phyloP scores from a whole-genome alignment of 2,329 filamentous ascomycete genomes.

The Lachnellula suecica region DNA sequence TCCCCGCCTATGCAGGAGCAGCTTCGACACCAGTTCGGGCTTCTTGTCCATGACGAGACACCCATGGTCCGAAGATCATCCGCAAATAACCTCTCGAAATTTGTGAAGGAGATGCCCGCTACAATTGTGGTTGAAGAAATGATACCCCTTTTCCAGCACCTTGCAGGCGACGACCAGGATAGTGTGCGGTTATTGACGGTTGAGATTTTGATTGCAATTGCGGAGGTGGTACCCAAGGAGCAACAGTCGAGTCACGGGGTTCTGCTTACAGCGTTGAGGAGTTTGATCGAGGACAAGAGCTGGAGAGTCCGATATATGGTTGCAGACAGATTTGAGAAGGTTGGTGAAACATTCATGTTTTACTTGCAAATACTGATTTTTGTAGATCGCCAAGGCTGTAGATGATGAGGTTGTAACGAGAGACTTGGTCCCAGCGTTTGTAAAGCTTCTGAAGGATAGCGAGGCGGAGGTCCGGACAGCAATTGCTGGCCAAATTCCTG shows the following conservation, averaged over 20 bases:
- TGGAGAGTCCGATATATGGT: constrained; percentile 99
- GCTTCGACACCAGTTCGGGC: constrained; percentile 86
- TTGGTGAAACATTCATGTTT: constrained; percentile 35
- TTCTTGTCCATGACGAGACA: constrained; percentile 95
- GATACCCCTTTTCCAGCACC: constrained; percentile 97
- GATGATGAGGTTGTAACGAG: constrained; percentile 94
- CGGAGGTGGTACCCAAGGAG: constrained; percentile 96
- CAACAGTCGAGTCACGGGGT: constrained; percentile 96
- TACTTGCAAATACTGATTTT: constrained; percentile 15
- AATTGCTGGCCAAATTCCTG: constrained; percentile 94
- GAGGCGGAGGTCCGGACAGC: constrained; percentile 97
- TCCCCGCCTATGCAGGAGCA: constrained; percentile 85
- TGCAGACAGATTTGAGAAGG: constrained; percentile 97
- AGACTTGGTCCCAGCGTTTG: constrained; percentile 93
- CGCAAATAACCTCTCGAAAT: constrained; percentile 94
- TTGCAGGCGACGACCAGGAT: constrained; percentile 95
- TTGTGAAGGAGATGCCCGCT: constrained; percentile 94
- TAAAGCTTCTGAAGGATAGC: constrained; percentile 96
- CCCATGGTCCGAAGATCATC: constrained; percentile 98
- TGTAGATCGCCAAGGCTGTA: constrained; percentile 92
- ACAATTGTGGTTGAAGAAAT: constrained; percentile 95
- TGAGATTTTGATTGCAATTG: constrained; percentile 93
- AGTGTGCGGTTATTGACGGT: constrained; percentile 95
- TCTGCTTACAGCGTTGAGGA: constrained; percentile 84
- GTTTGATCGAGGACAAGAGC: constrained; percentile 97